Base-by-base conservation (phyloP, 2,329 filamentous ascomycete species). In the Davidsoniella neocaledoniae region DNA sequence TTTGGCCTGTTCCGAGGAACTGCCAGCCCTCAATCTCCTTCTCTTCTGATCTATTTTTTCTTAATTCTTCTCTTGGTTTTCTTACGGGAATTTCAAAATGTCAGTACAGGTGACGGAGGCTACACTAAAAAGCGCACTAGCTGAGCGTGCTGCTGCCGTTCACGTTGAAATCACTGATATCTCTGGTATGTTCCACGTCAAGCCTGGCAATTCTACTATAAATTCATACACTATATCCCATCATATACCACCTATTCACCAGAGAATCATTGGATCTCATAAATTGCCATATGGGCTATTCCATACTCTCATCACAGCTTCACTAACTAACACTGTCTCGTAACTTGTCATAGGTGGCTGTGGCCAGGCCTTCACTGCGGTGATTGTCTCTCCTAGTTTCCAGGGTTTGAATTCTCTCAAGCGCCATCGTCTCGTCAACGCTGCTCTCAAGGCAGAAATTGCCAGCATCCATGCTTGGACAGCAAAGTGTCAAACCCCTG, bases 391-490 rank as follows among this genome's bases (percentile, higher is more conserved):
- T 7, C 71, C 80, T 29, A 68, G 77, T 51, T 87, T 86, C 63
- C 70, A 73, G 50, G 79, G 77, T 58, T 81, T 83, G 64, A 83
- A 69, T 60, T 84, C 84, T 48, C 77, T 95, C 52, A 86, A 86
- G 62, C 76, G 88, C 51, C 86, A 94, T 66, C 79, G 88, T 41
- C 73, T 93, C 55, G 87, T 94, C 58, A 94, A 95, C 66, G 74
- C 74, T 14, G 79, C 79, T 4, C 71, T 95, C 58, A 90, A 87
- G 68, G 76, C 81, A 43, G 87, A 95, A 67, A 94, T 95, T 62
- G 84, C 85, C 14, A 77, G 76, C 56, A 94, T 95, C 58, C 88
- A 95, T 68, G 88, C 88, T 38, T 95, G 88, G 88, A 93, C 86
- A 50, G 86, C 87, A 25, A 93, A 87, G 67, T 94, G 88, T 64